Base-by-base conservation (phyloP, 768 basidiomycete species). In the Russula griseocarnosa region DNA sequence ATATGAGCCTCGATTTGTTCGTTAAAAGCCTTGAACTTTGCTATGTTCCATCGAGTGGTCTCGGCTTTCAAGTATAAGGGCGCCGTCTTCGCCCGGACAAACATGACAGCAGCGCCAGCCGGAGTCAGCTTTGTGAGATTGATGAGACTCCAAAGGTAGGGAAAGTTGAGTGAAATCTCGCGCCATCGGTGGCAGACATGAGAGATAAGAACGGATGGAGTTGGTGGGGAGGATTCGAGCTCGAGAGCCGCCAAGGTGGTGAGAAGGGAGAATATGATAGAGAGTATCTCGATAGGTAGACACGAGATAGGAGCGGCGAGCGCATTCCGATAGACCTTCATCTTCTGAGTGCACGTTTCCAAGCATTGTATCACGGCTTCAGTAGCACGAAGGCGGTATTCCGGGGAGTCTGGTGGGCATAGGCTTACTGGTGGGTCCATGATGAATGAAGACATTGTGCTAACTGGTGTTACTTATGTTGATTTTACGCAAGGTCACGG, bases 131-230 rank as follows among this genome's bases (percentile, higher is more conserved):
- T 30, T 6, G 54, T 34, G 42, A 67, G 61, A 16, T 60, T 32
- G 40, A 67, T 49, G 7, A 51, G 58, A 40, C 32, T 53, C 62
- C 62, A 67, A 26, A 67, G 40, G 14, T n/a, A 40, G 16, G 58
- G 54, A 18, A 54, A 34, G 18, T 44, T 40, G 34, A 64, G 55
- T 10, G 62, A 58, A 26, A 67, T 58, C 13, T 67, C 62, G 32
- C 62, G 62, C 66, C 66, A 67, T 38, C 32, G 62, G 10, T 55
- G 62, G 22, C 62, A 67, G 46, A 67, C 66, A 20, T 61, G 66
- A n/a, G 66, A 40, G 20, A 52, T 1, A 20, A 1, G 6, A 44
- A 4, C 9, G 2, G 42, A 2, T 44, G 5, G 2, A 9, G n/a
- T n/a, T 20, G 20, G 42, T n/a, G 7, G 3, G 6, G 40, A 42